Evolutionary conservation across 805 yeast genomes (phyloP), one percentile per base, ranked within the genome.

Genomic region (Schwanniomyces sp.): DNA sequence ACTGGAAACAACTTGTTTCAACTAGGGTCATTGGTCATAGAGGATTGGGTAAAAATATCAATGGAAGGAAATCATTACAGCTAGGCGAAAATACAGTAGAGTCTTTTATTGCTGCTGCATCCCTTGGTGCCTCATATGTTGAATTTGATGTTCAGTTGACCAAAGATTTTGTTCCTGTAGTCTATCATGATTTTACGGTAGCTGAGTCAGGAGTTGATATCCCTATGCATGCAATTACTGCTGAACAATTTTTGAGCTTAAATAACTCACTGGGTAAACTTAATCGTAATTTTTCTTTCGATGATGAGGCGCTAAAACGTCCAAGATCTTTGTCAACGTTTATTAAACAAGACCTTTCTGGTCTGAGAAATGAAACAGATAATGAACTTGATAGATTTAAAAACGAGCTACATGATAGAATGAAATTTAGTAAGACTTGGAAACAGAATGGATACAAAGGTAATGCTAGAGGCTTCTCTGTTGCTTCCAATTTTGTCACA

Each of bases 71-170:
- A 52, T 87, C 96, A 3, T 76, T 92, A 59, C 98, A 92, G 66
- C 76, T 92, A 50, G 98, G 98, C 37, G 98, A 92, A 60, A 92
- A 92, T 64, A 92, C 98, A 0, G 86, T 92, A 17, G 97, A 92
- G 58, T 88, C 96, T 0, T 92, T 92, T 58, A 87, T 92, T 61
- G 96, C 96, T 10, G 98, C 98, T 0, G 96, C 97, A 0, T 90
- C 96, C 2, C 72, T 92, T 54, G 98, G 98, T 36, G 98, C 98
- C 1, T 86, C 96, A 2, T 92, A 92, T 60, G 97, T 92, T 44
- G 98, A 92, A 67, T 92, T 92, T 63, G 98, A 92, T 67, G 98
- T 92, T 40, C 98, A 92, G 63, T 73, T 92, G 55, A 92, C 98
- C 12, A 90, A 91, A 61, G 98, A 92, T 64, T 75, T 76, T 53